Conservation (phyloP, 495 filamentous ascomycete genomes). For the Pseudotulostoma volvatum region DNA sequence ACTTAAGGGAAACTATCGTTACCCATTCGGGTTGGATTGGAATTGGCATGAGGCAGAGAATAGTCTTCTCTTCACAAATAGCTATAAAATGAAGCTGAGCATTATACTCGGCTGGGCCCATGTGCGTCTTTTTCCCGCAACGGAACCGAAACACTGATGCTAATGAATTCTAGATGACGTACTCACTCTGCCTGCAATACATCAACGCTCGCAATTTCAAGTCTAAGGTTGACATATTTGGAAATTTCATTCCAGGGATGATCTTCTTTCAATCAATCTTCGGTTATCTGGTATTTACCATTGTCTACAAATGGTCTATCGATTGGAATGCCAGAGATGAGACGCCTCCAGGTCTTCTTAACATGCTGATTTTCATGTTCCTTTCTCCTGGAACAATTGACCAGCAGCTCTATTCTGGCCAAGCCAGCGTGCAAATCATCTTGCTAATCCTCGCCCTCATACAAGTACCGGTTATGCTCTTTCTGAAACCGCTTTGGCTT, state of each 20-base stretch:
- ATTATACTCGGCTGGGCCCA: constrained; percentile 91
- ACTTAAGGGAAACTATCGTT: constrained; percentile 57
- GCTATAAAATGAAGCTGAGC: constrained; percentile 99
- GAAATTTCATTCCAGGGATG: constrained; percentile 95
- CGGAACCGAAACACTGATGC: neutral
- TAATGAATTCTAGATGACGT: constrained; percentile 58
- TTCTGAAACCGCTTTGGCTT: constrained; percentile 90
- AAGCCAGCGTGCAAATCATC: constrained; percentile 54
- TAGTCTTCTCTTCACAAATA: constrained; percentile 84
- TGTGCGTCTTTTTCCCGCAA: constrained; percentile 24
- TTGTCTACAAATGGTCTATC: constrained; percentile 92
- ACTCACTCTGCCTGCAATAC: constrained; percentile 81
- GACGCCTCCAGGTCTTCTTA: constrained; percentile 71
- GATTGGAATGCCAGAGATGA: constrained; percentile 58
- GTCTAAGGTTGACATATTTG: constrained; percentile 83
- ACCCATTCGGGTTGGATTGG: constrained; percentile 95
- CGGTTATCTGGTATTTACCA: constrained; percentile 83
- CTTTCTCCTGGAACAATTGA: constrained; percentile 65
- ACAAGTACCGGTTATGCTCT: constrained; percentile 79
- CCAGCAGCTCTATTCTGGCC: constrained; percentile 59
- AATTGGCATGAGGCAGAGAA: constrained; percentile 93
- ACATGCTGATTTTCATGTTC: constrained; percentile 99
- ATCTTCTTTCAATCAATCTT: constrained; percentile 99
- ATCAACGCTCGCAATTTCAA: constrained; percentile 92
- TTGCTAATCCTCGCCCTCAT: constrained; percentile 69